Conservation (phyloP, 768 basidiomycete genomes). For the Boletus insuetus region DNA sequence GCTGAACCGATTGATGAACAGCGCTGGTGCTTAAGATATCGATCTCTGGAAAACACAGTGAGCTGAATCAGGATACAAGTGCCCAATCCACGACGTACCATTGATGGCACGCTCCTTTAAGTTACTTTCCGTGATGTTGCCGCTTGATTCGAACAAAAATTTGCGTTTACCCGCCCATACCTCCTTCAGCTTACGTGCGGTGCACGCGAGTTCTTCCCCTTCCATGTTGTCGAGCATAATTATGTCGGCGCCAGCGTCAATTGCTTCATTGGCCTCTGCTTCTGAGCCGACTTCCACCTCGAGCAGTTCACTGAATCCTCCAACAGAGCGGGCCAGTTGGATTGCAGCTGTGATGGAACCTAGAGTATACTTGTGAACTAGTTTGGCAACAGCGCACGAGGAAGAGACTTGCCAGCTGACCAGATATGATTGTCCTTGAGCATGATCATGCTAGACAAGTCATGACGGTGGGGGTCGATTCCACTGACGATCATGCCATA, state of each 20-base stretch:
- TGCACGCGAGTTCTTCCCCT: constrained; percentile 63
- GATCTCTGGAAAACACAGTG: constrained; percentile 57
- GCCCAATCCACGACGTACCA: constrained; percentile 45
- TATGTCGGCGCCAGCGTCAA: constrained; percentile 91
- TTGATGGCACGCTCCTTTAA: constrained; percentile 76
- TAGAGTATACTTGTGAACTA: constrained; percentile 24
- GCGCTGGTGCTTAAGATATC: constrained; percentile 92
- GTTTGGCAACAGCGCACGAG: not conserved
- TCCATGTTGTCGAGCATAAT: constrained; percentile 96
- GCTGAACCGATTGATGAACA: constrained; percentile 89
- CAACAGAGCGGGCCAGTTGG: constrained; percentile 78
- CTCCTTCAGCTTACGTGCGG: constrained; percentile 69
- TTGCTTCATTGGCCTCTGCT: constrained; percentile 94
- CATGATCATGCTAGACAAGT: constrained; percentile 99
- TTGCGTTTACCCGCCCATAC: constrained; percentile 80
- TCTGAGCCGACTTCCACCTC: constrained; percentile 92
- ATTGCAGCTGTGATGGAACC: constrained; percentile 93
- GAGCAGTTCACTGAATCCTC: constrained; percentile 87
- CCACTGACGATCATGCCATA: constrained; percentile 99
- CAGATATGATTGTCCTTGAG: constrained; percentile 99
- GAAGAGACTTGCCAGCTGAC: constrained; percentile 69
- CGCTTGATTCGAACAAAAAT: constrained; percentile 91
- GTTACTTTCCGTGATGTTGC: constrained; percentile 90
- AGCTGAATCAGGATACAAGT: not conserved
- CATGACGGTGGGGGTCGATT: constrained; percentile 92